Evolutionary conservation across 805 yeast species (phyloP).

Genomic region (Wickerhamiella musiphila): DNA sequence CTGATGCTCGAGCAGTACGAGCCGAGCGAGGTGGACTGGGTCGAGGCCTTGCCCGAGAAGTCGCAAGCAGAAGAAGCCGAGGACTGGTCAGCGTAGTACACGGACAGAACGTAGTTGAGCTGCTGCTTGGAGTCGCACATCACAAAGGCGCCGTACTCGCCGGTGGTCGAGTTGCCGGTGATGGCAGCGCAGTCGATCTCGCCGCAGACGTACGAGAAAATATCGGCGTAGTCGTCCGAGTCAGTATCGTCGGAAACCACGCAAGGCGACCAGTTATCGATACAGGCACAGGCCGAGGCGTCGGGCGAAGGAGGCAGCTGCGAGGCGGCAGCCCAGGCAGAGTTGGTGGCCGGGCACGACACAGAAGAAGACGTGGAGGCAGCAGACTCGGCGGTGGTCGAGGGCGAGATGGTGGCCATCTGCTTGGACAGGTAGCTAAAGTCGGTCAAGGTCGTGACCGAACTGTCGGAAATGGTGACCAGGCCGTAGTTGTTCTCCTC

Average conservation of each 20-base stretch:
- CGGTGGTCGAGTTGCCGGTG: constrained; percentile 40
- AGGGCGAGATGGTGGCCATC: constrained; percentile 36
- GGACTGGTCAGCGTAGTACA: constrained; percentile 37
- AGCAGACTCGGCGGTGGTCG: constrained; percentile 24
- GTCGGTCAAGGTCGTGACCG: constrained; percentile 45
- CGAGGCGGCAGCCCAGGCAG: constrained; percentile 51
- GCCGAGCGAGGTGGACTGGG: constrained; percentile 26
- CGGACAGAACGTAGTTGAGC: constrained; percentile 48
- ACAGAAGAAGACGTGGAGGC: constrained; percentile 22
- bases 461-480: constrained; percentile 34
- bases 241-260: constrained; percentile 36
- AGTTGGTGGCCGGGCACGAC: constrained; percentile 32
- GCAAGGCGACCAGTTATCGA: constrained; percentile 37
- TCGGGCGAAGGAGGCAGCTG: constrained; percentile 67
- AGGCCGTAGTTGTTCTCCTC: constrained; percentile 73
- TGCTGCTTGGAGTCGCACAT: constrained; percentile 57
- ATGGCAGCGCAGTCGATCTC: constrained; percentile 41
- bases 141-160: constrained; percentile 56
- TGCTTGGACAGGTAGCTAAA: constrained; percentile 38
- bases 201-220: constrained; percentile 44
- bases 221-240: constrained; percentile 37
- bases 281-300: constrained; percentile 46
- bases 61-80: constrained; percentile 39
- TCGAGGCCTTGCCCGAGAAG: constrained; percentile 53
- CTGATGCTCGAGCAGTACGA: constrained; percentile 38